Evolutionary conservation across 2,329 filamentous ascomycete genomes (phyloP).

Genomic region (Neopestalotiopsis rosae): DNA sequence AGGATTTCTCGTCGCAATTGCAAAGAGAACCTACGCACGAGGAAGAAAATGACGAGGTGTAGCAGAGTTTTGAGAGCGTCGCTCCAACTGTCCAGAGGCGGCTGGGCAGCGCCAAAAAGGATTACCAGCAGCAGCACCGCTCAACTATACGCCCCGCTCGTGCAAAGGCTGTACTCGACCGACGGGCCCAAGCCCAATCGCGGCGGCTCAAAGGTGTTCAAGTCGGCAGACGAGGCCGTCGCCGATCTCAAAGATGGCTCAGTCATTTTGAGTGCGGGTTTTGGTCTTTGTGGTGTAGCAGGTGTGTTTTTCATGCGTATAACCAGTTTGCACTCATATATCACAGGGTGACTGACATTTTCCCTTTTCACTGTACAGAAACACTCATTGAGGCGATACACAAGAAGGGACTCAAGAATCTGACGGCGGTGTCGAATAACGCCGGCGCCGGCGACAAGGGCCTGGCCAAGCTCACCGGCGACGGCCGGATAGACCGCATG

Average conservation of each 20-base stretch:
- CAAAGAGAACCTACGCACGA: neutral
- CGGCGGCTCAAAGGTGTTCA: slow-evolving; percentile 52
- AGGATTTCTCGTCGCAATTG: neutral
- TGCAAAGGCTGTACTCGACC: slow-evolving; percentile 29
- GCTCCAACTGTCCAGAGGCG: slow-evolving; percentile 32
- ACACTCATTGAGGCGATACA: slow-evolving; percentile 75
- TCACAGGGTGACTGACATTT: neutral
- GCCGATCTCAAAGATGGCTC: slow-evolving; percentile 73
- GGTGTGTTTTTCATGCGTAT: slow-evolving; percentile 46
- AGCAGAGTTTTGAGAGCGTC: slow-evolving; percentile 31
- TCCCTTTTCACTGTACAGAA: slow-evolving; percentile 46
- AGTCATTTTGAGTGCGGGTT: slow-evolving; percentile 77
- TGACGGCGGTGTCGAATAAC: slow-evolving; percentile 84
- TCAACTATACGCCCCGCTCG: slow-evolving; percentile 26
- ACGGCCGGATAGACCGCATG: slow-evolving; percentile 74
- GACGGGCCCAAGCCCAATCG: slow-evolving; percentile 28
- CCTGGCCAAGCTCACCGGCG: slow-evolving; percentile 69
- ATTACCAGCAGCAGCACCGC: slow-evolving; percentile 15
- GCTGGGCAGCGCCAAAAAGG: slow-evolving; percentile 21
- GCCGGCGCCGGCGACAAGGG: slow-evolving; percentile 74
- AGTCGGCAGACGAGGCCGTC: slow-evolving; percentile 70
- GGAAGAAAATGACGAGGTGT: slow-evolving; percentile 29
- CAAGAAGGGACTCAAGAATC: slow-evolving; percentile 60
- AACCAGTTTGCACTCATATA: neutral
- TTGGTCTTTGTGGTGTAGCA: slow-evolving; percentile 81